Conservation (phyloP, 345 rosid species). For the Arabidopsis suecica region DNA sequence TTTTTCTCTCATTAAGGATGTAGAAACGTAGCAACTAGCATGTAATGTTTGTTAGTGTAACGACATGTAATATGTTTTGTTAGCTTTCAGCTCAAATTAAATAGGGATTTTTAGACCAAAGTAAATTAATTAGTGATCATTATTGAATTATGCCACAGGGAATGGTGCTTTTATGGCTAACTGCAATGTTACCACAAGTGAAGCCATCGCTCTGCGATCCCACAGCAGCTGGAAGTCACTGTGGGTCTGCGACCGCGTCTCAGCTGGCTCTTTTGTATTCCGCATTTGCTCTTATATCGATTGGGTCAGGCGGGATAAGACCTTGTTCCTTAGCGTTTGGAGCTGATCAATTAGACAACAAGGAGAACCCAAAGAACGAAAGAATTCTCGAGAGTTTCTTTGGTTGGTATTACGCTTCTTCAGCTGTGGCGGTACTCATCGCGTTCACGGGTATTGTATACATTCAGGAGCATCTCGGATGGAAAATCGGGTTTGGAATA, state of each 20-base stretch:
- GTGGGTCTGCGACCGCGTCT: conserved; percentile 56
- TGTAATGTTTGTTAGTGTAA: not conserved
- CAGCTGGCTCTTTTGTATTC: conserved; percentile 58
- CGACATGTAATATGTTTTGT: conserved; percentile 14
- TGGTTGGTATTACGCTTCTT: conserved; percentile 71
- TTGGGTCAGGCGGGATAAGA: conserved; percentile 78
- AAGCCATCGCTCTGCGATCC: conserved; percentile 62
- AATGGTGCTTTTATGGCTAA: conserved; percentile 71
- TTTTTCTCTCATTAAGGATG: not conserved
- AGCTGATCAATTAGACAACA: conserved; percentile 67
- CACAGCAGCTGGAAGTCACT: conserved; percentile 34
- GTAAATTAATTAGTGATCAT: not conserved
- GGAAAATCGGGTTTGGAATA: conserved; percentile 65
- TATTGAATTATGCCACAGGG: conserved; percentile 54
- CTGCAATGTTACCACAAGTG: conserved; percentile 64
- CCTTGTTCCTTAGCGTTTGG: conserved; percentile 82
- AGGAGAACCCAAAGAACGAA: conserved; percentile 56
- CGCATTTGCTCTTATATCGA: conserved; percentile 59
- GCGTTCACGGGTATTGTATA: conserved; percentile 65
- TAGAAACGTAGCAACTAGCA: not conserved
- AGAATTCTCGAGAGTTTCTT: conserved; percentile 66
- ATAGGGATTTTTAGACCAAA: not conserved
- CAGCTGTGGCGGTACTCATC: conserved; percentile 54
- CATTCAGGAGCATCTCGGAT: conserved; percentile 68
- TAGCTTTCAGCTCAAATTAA: conserved; percentile 2